Conservation (phyloP, 331 rosid genomes). For the Arachis monticola region DNA sequence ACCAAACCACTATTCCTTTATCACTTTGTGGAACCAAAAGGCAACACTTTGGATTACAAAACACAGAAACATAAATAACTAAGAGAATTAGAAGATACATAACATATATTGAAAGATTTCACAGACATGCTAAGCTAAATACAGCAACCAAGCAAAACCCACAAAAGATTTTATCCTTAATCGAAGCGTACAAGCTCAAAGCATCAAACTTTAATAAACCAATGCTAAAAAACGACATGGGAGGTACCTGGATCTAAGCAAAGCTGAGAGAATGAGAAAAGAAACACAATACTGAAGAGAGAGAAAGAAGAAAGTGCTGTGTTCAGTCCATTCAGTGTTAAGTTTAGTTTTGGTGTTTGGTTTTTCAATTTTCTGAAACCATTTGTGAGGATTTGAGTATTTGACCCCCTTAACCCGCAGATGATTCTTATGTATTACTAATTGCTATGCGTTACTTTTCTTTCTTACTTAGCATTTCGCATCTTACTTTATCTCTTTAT, state of each 20-base stretch:
- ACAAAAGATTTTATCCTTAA: constrained; percentile 30
- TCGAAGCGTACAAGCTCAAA: background rate
- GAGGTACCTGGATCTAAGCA: constrained; percentile 68
- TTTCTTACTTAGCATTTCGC: constrained; percentile 17
- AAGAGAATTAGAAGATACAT: background rate
- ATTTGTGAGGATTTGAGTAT: background rate
- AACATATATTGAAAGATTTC: background rate
- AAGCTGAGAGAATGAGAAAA: constrained; percentile 8
- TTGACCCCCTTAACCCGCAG: constrained; percentile 62
- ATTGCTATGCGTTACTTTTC: background rate
- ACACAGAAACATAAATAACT: background rate
- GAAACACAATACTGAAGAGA: background rate
- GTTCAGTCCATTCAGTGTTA: background rate
- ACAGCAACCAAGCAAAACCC: constrained; percentile 24
- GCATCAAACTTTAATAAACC: background rate
- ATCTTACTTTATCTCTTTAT: constrained; percentile 34
- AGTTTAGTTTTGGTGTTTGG: background rate
- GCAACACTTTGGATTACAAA: background rate
- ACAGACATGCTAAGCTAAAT: background rate
- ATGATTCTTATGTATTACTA: background rate
- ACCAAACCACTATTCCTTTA: constrained; percentile 32
- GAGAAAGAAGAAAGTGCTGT: constrained; percentile 17
- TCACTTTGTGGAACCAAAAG: constrained; percentile 13
- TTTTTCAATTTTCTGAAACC: background rate
- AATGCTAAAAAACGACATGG: constrained; percentile 28